Evolutionary conservation across 1,284 basidiomycete species (phyloP).

Genomic region (Crucibulum parvulum): DNA sequence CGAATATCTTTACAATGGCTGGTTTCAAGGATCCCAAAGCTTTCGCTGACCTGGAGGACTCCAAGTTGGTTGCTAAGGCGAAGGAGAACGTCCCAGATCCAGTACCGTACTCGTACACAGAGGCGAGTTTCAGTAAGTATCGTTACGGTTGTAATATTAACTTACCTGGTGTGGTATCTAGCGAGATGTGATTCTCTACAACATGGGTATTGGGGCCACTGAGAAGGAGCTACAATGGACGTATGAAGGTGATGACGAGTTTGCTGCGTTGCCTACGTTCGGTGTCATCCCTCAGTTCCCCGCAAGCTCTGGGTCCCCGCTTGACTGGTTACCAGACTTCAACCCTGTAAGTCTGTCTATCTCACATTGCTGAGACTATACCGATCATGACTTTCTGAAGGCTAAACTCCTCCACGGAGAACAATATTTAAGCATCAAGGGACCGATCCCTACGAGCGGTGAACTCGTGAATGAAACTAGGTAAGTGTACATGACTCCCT

Average conservation of each 20-base stretch:
- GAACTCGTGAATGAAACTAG: constrained; percentile 83
- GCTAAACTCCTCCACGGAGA: constrained; percentile 98
- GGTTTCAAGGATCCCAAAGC: constrained; percentile 49
- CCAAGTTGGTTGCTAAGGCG: constrained; percentile 82
- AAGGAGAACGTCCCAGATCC: constrained; percentile 71
- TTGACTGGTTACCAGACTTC: constrained; percentile 95
- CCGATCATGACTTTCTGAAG: constrained; percentile 36
- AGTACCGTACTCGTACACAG: constrained; percentile 78
- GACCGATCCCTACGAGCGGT: constrained; percentile 86
- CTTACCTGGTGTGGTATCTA: constrained; percentile 34
- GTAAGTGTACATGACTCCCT: constrained; percentile 42
- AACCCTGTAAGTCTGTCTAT: constrained; percentile 70
- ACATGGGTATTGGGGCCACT: constrained; percentile 94
- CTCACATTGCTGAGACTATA: neutral
- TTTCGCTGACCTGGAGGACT: constrained; percentile 86
- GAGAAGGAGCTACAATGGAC: constrained; percentile 93
- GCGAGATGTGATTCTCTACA: constrained; percentile 95
- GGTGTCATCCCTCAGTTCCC: constrained; percentile 96
- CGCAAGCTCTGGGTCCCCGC: constrained; percentile 64
- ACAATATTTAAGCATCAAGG: constrained; percentile 92
- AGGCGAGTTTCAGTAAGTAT: constrained; percentile 33
- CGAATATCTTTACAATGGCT: constrained; percentile 28
- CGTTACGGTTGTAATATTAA: neutral
- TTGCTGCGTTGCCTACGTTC: constrained; percentile 90
- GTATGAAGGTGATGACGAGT: constrained; percentile 90